Conservation (phyloP, 805 yeast species). For the Pichia membranifaciens region DNA sequence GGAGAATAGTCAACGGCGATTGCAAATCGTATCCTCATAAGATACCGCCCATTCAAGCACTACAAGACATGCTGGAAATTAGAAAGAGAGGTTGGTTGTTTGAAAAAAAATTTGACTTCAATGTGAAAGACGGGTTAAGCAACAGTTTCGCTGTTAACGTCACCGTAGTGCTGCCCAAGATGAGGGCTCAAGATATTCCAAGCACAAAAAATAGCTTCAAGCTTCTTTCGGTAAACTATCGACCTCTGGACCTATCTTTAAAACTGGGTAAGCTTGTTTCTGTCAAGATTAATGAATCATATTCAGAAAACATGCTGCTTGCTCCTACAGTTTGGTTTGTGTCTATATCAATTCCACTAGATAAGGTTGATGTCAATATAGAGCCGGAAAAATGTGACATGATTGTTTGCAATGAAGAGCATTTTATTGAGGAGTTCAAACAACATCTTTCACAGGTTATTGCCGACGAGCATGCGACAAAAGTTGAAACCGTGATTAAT, state of each 20-base stretch:
- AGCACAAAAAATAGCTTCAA: slow-evolving; percentile 21
- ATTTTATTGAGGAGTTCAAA: slow-evolving; percentile 18
- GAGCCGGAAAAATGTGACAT: slow-evolving; percentile 42
- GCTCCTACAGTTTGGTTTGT: slow-evolving; percentile 34
- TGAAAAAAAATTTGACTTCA: slow-evolving; percentile 11
- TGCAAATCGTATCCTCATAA: slow-evolving; percentile 13
- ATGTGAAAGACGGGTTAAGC: neutral
- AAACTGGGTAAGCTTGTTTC: slow-evolving; percentile 29
- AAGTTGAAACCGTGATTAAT: neutral
- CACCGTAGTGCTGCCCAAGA: slow-evolving; percentile 29
- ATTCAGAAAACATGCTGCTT: slow-evolving; percentile 20
- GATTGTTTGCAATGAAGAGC: slow-evolving; percentile 24
- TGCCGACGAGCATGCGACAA: slow-evolving; percentile 12
- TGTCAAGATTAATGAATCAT: slow-evolving; percentile 23
- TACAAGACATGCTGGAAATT: slow-evolving; percentile 18
- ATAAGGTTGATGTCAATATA: slow-evolving; percentile 34
- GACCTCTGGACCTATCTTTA: slow-evolving; percentile 26
- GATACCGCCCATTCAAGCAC: slow-evolving; percentile 8
- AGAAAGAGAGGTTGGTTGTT: slow-evolving; percentile 17
- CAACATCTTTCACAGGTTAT: slow-evolving; percentile 3
- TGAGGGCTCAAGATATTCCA: slow-evolving; percentile 27
- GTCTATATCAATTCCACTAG: slow-evolving; percentile 20
- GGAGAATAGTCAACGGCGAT: slow-evolving; percentile 12
- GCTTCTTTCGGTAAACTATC: slow-evolving; percentile 31
- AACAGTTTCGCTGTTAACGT: slow-evolving; percentile 9